These are phyloP conservation scores for Suillus weaverae DNA, from an alignment of 768 basidiomycete genomes.

Conservation along the genomic window DNA sequence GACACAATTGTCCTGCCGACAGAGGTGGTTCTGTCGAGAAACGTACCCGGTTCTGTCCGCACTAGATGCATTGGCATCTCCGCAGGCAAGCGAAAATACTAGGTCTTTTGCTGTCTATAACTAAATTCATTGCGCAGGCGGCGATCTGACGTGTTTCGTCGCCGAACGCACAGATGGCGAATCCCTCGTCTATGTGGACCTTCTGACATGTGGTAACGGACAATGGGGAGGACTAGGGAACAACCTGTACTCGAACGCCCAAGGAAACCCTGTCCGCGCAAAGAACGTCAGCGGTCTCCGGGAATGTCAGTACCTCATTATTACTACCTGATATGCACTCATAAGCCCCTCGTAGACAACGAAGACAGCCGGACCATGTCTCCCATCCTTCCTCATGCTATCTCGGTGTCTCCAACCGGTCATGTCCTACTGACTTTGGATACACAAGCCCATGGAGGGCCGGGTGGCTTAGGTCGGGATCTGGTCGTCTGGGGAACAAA, in stretches of 20 bases:
- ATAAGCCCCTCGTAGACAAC: conserved; percentile 48
- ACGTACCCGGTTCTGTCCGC: conserved; percentile 46
- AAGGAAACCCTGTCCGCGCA: conserved; percentile 67
- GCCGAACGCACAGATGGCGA: conserved; percentile 52
- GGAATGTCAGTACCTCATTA: conserved; percentile 65
- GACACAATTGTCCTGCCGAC: conserved; percentile 80
- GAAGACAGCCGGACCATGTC: conserved; percentile 59
- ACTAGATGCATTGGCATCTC: conserved; percentile 65
- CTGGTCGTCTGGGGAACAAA: conserved; percentile 75
- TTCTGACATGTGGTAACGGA: conserved; percentile 82
- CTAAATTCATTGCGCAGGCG: conserved; percentile 40
- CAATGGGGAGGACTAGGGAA: conserved; percentile 80
- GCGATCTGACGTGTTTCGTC: conserved; percentile 75
- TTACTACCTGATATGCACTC: conserved; percentile 9
- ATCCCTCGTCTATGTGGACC: conserved; percentile 43
- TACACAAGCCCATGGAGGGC: conserved; percentile 49
- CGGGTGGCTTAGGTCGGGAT: conserved; percentile 58
- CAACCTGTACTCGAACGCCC: conserved; percentile 60
- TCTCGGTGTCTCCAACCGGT: conserved; percentile 72
- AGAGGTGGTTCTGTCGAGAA: conserved; percentile 74
- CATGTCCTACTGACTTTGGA: conserved; percentile 78
- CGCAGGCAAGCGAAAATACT: conserved; percentile 48
- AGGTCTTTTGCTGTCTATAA: background rate
- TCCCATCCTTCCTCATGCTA: conserved; percentile 59
- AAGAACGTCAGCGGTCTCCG: conserved; percentile 79